Conservation (phyloP, 2,329 filamentous ascomycete genomes). For the Fusarium penzigii region DNA sequence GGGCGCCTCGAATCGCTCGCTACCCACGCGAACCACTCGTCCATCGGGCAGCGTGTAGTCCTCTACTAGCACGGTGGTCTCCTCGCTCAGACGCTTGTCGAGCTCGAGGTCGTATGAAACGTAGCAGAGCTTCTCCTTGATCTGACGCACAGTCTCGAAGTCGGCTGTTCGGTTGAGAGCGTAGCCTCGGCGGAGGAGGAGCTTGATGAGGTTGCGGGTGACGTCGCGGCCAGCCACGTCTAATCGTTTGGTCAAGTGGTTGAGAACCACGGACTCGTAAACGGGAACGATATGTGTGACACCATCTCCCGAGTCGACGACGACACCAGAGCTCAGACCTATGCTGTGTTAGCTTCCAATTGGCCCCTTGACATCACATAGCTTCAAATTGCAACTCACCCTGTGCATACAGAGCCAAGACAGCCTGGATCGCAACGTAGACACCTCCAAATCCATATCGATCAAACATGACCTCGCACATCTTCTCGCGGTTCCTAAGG, state of each 20-base stretch:
- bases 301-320: conserved; percentile 96
- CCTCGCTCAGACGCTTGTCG: conserved; percentile 93
- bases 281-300: conserved; percentile 98
- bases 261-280: conserved; percentile 96
- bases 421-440: conserved; percentile 97
- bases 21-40: conserved; percentile 92
- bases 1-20: conserved; percentile 95
- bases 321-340: conserved; percentile 91
- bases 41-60: conserved; percentile 97
- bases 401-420: conserved; percentile 94
- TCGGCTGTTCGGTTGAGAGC: conserved; percentile 97
- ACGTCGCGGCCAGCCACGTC: conserved; percentile 97
- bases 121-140: conserved; percentile 99
- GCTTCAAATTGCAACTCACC: conserved; percentile 51
- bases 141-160: conserved; percentile 97
- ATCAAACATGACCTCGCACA: conserved; percentile 99
- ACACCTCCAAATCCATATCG: conserved; percentile 94
- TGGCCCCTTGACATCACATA: background rate
- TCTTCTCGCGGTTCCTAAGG: conserved; percentile 92
- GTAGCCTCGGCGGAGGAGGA: conserved; percentile 91
- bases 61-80: conserved; percentile 95
- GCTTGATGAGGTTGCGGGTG: conserved; percentile 95
- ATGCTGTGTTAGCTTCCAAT: conserved; percentile 14
- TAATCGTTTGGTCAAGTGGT: conserved; percentile 90
- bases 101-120: conserved; percentile 97